Evolutionary conservation across 129 eudicot genomes (phyloP).

Genomic region (Cynara cardunculus): DNA sequence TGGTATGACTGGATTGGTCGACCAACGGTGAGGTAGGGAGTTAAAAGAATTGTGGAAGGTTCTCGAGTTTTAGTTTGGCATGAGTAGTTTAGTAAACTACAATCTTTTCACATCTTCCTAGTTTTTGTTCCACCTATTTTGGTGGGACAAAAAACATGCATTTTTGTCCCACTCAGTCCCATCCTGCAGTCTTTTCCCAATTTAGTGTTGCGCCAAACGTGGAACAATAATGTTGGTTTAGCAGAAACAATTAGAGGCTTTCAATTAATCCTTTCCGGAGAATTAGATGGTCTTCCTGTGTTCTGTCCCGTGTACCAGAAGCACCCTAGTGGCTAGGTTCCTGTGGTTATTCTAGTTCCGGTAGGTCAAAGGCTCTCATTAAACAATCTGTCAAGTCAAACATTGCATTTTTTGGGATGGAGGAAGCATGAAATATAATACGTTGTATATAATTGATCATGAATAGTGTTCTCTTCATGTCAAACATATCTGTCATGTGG

Average conservation of each 20-base stretch:
- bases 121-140: background rate
- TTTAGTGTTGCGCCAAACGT: background rate
- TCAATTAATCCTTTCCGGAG: no score
- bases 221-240: background rate
- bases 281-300: no score
- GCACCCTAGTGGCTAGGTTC: background rate
- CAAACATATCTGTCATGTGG: background rate
- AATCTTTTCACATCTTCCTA: background rate
- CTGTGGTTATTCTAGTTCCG: no score
- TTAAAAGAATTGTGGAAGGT: background rate
- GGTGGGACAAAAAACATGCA: background rate
- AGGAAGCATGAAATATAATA: background rate
- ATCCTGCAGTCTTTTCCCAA: no score
- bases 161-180: no score
- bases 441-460: background rate
- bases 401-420: background rate
- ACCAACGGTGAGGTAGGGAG: background rate
- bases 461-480: background rate
- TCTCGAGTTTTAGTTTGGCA: background rate
- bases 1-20: background rate
- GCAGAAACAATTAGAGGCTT: no score
- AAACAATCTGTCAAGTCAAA: background rate
- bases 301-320: background rate
- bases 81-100: background rate
- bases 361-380: background rate